A percentile compares a stretch with the other conserved stretches of the same genome.
phyloP scores from a whole-genome alignment of 148 eudicot species.

The Persicaria maculosa region DNA sequence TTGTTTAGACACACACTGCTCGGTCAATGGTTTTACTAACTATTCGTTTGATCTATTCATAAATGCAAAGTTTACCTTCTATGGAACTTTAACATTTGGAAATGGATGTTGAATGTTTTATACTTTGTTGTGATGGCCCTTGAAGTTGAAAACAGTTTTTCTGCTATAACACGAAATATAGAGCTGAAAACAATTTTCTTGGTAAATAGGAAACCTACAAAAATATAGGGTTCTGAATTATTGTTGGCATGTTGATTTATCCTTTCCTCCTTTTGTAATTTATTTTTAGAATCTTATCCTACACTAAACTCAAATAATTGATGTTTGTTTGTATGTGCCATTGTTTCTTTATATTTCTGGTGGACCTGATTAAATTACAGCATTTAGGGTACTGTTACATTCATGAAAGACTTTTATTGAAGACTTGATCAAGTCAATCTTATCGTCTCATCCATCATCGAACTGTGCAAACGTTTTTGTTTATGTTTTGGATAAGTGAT shows the following conservation, averaged over 20 bases:
- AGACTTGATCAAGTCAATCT: slow-evolving; percentile 9
- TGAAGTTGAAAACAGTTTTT: no score
- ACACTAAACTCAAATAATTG: slow-evolving; percentile 1
- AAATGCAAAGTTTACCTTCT: background rate
- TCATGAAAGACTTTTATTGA: background rate
- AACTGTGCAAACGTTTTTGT: background rate
- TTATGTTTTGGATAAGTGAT: background rate
- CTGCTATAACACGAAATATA: no score
- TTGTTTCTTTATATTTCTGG: background rate
- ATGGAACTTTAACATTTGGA: background rate
- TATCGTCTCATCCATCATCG: background rate
- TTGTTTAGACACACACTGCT: background rate
- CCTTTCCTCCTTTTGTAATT: background rate
- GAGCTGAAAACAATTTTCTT: background rate
- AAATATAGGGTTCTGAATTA: background rate
- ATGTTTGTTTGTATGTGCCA: background rate
- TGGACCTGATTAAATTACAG: background rate
- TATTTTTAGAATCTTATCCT: background rate
- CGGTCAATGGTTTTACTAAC: background rate
- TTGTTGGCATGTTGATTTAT: background rate
- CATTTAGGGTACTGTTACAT: background rate
- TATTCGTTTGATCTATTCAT: background rate
- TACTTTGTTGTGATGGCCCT: no score
- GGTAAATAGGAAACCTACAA: background rate
- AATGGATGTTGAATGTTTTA: background rate